Percentiles rank a stretch among this genome's conserved stretches.
phyloP scores from a whole-genome alignment of 805 yeast species.

The Saturnispora besseyi region DNA sequence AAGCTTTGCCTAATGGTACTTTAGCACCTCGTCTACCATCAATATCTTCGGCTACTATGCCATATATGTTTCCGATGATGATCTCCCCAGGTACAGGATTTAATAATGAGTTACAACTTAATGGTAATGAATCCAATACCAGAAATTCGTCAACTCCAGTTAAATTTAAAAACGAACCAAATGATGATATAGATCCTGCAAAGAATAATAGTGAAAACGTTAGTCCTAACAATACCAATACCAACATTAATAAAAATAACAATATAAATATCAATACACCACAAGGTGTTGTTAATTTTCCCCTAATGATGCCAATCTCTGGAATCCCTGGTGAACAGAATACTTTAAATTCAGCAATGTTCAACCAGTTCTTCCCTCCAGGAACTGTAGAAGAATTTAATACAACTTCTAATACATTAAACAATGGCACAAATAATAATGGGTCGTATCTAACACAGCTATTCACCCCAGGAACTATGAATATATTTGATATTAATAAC shows the following conservation, averaged over 20 bases:
- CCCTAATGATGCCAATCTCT: neutral
- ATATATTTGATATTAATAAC: constrained; percentile 6
- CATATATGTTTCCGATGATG: constrained; percentile 1
- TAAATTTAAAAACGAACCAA: neutral
- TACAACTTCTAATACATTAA: neutral
- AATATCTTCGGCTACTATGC: constrained; percentile 1
- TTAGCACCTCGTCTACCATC: constrained; percentile 7
- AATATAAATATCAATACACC: neutral
- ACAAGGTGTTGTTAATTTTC: neutral
- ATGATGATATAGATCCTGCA: neutral
- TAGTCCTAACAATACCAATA: neutral
- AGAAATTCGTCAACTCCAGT: neutral
- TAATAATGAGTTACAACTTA: constrained; percentile 3
- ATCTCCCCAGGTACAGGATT: constrained; percentile 1
- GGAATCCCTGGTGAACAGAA: constrained; percentile 1
- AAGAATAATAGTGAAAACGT: neutral
- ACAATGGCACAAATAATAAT: constrained; percentile 3
- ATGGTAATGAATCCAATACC: neutral
- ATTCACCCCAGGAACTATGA: constrained; percentile 8
- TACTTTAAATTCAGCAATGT: constrained; percentile 3
- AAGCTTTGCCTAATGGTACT: neutral
- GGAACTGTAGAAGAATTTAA: constrained; percentile 3
- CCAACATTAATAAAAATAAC: neutral
- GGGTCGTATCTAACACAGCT: constrained; percentile 6
- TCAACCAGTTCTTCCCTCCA: neutral